phyloP scores from a whole-genome alignment of 306 rosid genomes.

The Cicer arietinum region DNA sequence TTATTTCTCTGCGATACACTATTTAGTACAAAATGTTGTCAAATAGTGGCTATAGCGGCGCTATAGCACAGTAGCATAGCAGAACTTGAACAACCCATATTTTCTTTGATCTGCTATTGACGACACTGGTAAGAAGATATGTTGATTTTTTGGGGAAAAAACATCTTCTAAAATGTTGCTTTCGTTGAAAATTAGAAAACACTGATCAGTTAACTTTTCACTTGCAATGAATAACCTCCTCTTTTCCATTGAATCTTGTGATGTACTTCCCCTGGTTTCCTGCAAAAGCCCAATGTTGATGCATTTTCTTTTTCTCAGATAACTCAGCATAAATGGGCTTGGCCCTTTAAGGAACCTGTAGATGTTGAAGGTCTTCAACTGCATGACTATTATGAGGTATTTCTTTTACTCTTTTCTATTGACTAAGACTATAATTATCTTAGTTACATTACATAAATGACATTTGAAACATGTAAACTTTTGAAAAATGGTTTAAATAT shows the following conservation, averaged over 20 bases:
- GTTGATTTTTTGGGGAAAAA: background rate
- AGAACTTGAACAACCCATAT: background rate
- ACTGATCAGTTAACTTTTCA: background rate
- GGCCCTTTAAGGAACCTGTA: constrained; percentile 87
- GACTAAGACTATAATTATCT: constrained; percentile 9
- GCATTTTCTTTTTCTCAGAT: constrained; percentile 58
- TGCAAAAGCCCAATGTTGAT: background rate
- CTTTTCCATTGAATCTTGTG: constrained; percentile 21
- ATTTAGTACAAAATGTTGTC: background rate
- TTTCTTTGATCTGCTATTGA: background rate
- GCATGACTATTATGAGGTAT: constrained; percentile 79
- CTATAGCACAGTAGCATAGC: background rate
- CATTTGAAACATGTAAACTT: constrained; percentile 3
- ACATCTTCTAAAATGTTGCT: constrained; percentile 1
- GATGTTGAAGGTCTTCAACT: constrained; percentile 86
- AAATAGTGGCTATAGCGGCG: background rate
- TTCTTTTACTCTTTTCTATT: constrained; percentile 6
- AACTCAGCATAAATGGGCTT: constrained; percentile 67
- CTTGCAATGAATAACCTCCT: background rate
- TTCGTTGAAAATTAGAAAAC: background rate
- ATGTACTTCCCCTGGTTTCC: constrained; percentile 4
- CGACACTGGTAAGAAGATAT: too few species aligned
- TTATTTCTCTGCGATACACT: background rate
- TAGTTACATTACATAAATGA: background rate
- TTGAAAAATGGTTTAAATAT: background rate